These are phyloP conservation scores for Chaetomidium leptoderma DNA, from an alignment of 495 filamentous ascomycete species.

Conservation along the genomic window DNA sequence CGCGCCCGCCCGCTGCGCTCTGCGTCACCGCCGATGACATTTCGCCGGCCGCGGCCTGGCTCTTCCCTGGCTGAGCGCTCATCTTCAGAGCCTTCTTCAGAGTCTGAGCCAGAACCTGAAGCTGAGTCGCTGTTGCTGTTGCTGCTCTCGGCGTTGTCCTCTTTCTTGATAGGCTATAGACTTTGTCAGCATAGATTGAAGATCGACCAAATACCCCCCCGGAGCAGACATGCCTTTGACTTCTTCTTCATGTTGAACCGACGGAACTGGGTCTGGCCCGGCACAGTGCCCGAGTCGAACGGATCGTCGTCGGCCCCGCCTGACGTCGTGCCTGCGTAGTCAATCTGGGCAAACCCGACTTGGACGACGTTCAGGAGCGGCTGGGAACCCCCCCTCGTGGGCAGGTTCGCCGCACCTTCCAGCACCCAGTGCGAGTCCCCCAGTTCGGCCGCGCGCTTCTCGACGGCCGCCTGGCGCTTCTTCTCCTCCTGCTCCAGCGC, in stretches of 20 bases:
- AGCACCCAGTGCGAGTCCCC: slow-evolving; percentile 90
- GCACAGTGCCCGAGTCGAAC: slow-evolving; percentile 6
- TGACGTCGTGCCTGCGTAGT: slow-evolving; percentile 21
- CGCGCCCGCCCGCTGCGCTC: slow-evolving; percentile 20
- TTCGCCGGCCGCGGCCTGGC: slow-evolving; percentile 21
- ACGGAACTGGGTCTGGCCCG: slow-evolving; percentile 22
- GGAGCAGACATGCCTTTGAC: slow-evolving; percentile 28
- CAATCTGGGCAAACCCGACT: slow-evolving; percentile 49
- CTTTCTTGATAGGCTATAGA: slow-evolving; percentile 9
- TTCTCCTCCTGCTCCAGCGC: slow-evolving; percentile 71
- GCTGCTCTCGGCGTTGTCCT: slow-evolving; percentile 15
- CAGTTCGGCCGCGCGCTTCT: slow-evolving; percentile 64
- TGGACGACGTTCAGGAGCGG: slow-evolving; percentile 43
- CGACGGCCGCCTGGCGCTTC: slow-evolving; percentile 66
- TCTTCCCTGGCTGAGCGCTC: slow-evolving; percentile 10
- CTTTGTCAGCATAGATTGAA: neutral
- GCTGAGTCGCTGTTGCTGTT: slow-evolving; percentile 21
- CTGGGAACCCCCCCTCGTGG: slow-evolving; percentile 21
- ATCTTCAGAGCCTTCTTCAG: slow-evolving; percentile 10
- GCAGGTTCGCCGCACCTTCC: slow-evolving; percentile 30
- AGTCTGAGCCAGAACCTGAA: slow-evolving; percentile 9
- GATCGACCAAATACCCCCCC: neutral
- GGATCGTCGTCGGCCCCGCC: slow-evolving; percentile 15
- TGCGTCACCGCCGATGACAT: slow-evolving; percentile 1
- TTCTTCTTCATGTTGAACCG: slow-evolving; percentile 46